Evolutionary conservation across 306 rosid genomes (phyloP), one percentile per base, ranked within the genome.

Genomic region (Trifolium subterraneum): DNA sequence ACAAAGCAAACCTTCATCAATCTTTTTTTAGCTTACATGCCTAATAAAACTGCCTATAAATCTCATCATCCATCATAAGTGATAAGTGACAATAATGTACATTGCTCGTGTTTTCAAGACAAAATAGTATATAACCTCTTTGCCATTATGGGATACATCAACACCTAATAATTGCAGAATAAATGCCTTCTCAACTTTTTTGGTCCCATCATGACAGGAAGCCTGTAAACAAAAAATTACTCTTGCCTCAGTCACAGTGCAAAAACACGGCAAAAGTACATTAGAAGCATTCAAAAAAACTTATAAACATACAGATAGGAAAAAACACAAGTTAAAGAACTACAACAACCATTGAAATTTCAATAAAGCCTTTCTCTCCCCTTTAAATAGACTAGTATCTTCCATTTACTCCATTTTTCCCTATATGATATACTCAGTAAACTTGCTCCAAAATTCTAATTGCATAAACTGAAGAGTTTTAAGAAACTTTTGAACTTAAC

Each of bases 181-280:
- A 84, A 95, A 92, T n/a, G 91, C 92, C 84, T 92, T 90, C 86
- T 92, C 99, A 78, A 64, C 80, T 52, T 87, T 84, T 73, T 86
- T 94, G 65, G 88, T 91, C 76, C 84, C 93, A 55, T 86, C 93
- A 51, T 86, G 75, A 68, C 93, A 87, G 22, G 93, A 87, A 70
- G 87, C 96, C 99, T 95, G 93, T 36, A 64, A 74, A 42, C 48
- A 36, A 55, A 18, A 75, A 58, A 71, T 48, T 42, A 79, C 63
- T 56, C 58, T 72, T 54, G 73, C 36, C 41, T 67, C 33, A 72
- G 13, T 69, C 67, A 80, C 27, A 80, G 52, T 29, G 29, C 70
- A 44, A 48, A 73, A 31, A 27, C 11, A 68, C 15, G 12, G 61
- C 38, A 25, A 48, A 64, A 70, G 6, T 45, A 59, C 69, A 72